Evolutionary conservation across 2,329 filamentous ascomycete genomes (phyloP).

Genomic region (Coniochaeta sp.): DNA sequence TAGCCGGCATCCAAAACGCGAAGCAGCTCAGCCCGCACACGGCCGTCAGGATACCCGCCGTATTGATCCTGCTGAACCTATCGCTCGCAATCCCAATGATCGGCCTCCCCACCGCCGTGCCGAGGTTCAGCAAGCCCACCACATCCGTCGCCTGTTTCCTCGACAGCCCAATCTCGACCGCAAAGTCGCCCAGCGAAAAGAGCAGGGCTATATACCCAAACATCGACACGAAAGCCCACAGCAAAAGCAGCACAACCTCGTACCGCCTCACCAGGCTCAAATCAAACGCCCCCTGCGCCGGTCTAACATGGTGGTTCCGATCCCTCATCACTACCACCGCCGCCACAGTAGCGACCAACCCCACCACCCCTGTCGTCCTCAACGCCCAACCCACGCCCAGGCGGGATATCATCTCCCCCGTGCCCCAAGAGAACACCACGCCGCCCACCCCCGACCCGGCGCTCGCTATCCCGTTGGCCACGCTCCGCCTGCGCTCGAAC

Average conservation of each 20-base stretch:
- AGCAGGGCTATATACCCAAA: neutral
- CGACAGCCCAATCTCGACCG: neutral
- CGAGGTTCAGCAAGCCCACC: neutral
- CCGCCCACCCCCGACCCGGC: constrained; percentile 33
- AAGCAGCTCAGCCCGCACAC: neutral
- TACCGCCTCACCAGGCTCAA: neutral
- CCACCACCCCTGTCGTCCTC: constrained; percentile 27
- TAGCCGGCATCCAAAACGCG: neutral
- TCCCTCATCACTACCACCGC: constrained; percentile 23
- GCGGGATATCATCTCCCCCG: constrained; percentile 26
- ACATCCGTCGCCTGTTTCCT: neutral
- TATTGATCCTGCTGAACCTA: neutral
- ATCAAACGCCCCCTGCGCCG: neutral
- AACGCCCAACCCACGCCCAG: constrained; percentile 27
- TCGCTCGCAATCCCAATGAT: neutral
- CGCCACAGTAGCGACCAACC: constrained; percentile 18
- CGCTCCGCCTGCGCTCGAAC: constrained; percentile 28
- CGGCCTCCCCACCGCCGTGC: neutral
- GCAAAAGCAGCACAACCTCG: neutral
- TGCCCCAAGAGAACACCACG: constrained; percentile 24
- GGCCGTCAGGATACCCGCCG: neutral
- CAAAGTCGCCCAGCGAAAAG: neutral
- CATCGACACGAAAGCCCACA: neutral
- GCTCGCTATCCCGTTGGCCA: constrained; percentile 31
- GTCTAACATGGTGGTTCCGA: neutral